These are phyloP conservation scores for Aureobasidium sp. DNA, from an alignment of 2,329 filamentous ascomycete genomes.

Conservation along the genomic window DNA sequence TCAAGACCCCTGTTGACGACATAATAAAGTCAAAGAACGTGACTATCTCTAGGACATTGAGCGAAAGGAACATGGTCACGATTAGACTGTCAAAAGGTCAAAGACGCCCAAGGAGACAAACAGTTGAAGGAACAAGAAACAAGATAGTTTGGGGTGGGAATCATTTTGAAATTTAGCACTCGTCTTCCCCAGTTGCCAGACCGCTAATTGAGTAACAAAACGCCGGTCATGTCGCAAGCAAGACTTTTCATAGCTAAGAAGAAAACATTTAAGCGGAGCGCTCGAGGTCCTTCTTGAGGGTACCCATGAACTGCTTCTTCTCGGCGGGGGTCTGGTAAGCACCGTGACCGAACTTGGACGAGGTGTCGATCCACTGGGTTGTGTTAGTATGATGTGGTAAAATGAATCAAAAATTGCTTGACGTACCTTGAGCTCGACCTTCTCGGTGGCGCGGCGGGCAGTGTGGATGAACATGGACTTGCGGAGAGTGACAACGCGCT, in stretches of 20 bases:
- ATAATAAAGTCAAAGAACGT: too few species aligned
- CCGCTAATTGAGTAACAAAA: conserved; percentile 9
- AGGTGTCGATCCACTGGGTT: conserved; percentile 86
- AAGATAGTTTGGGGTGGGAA: conserved; percentile 5
- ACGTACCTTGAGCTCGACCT: conserved; percentile 85
- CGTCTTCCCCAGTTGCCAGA: conserved; percentile 11
- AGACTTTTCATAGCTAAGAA: conserved; percentile 10
- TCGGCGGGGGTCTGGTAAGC: conserved; percentile 97
- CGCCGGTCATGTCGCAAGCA: conserved; percentile 6
- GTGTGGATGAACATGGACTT: conserved; percentile 99
- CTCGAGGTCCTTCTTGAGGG: conserved; percentile 94
- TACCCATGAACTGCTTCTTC: conserved; percentile 97
- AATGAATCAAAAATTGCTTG: neutral
- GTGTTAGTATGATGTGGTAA: neutral
- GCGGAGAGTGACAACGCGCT: conserved; percentile 96
- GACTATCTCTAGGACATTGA: neutral
- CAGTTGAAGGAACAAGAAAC: neutral
- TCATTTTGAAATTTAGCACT: conserved; percentile 14
- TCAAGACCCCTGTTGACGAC: too few species aligned
- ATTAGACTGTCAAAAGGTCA: neutral
- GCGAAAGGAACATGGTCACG: neutral
- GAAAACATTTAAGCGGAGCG: conserved; percentile 19
- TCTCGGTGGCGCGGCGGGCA: conserved; percentile 91
- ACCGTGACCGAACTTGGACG: conserved; percentile 99
- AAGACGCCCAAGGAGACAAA: neutral